Evolutionary conservation across 2,329 filamentous ascomycete species (phyloP), one percentile per base, ranked within the genome.

Genomic region (Talaromyces sp.): DNA sequence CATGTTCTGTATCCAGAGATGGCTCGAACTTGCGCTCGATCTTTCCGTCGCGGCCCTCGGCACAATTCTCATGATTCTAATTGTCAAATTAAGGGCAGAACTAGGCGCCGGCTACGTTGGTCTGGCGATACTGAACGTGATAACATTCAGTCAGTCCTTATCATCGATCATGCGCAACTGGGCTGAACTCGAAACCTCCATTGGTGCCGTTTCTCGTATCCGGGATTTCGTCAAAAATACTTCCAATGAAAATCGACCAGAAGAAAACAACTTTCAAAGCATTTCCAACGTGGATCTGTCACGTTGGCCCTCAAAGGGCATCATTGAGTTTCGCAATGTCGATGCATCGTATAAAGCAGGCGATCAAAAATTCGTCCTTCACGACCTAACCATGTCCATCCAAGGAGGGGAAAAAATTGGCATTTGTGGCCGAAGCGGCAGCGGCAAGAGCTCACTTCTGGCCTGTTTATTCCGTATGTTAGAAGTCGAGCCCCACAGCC

Each of bases 161-260:
- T 73, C 73, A 14, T 57, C 73, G 2, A 65, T 80, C 5, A 68
- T 80, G 8, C 60, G 68, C 7, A 71, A 68, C n/a, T 84, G 80
- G 79, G 81, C 80, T 0, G 67, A 71, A 17, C 65, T 84, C 3
- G 82, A 84, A 58, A 82, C 80, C 0, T 76, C 76, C 8, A 71
- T 84, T 22, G 80, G 81, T n/a, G 80, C 79, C 6, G 71, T 84
- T 16, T 30, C 56, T 16, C 50, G 54, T 17, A 22, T 56, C 17
- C 40, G 39, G 17, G 33, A 45, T 11, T 53, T 56, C 17, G 37
- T 11, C 30, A 49, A 24, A 7, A 16, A 52, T n/a, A 52, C 50
- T 6, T 17, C 36, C 13, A 32, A 27, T 20, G 50, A 52, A 22
- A 48, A 52, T n/a, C 27, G n/a, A 16, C 9, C 27, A 16, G 35